Evolutionary conservation across 352 stramenopile genomes (phyloP), one percentile per base, ranked within the genome.

Genomic region (Globisporangium spinosum): DNA sequence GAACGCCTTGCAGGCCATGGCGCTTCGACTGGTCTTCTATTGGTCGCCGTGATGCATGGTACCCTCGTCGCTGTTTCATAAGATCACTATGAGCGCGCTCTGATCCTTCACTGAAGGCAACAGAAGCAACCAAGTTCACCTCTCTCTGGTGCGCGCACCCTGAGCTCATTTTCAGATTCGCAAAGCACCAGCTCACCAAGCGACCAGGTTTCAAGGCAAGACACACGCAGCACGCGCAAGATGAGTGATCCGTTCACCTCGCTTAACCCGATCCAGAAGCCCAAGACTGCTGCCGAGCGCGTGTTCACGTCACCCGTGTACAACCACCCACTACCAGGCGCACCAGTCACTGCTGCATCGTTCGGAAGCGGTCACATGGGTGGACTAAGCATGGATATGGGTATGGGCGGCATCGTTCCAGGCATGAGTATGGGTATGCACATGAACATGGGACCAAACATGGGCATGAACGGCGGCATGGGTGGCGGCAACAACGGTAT

Each of bases 221-320:
- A 9, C 17, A n/a, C 38, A 17, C 10, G 8, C 35, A 40, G 12
- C 35, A 40, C 10, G 38, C 38, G 38, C 15, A 61, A 12, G 15
- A 91, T 89, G 83, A 91, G 76, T 74, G 85, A 93, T 70, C 83
- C 81, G 29, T 91, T 93, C 38, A 83, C 85, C 40, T 85, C 83
- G 64, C 79, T 93, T 57, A 84, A 93, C 61, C 85, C 85, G 65
- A 89, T 93, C 64, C 81, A 78, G 32, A 89, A 84, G 74, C 77
- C 80, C 64, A 91, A 89, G 75, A 83, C 79, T 17, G 71, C 77
- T 15, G 73, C 77, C 1, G 69, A 78, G 65, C 83, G 77, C 64
- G 65, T 70, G 29, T 66, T 75, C 58, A 71, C 53, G 15, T 34
- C 69, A 25, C 40, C 68, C 6, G n/a, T 40, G 47, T 65, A 70